Conservation (phyloP, 2,329 filamentous ascomycete genomes). For the Pseudocercospora vitis region DNA sequence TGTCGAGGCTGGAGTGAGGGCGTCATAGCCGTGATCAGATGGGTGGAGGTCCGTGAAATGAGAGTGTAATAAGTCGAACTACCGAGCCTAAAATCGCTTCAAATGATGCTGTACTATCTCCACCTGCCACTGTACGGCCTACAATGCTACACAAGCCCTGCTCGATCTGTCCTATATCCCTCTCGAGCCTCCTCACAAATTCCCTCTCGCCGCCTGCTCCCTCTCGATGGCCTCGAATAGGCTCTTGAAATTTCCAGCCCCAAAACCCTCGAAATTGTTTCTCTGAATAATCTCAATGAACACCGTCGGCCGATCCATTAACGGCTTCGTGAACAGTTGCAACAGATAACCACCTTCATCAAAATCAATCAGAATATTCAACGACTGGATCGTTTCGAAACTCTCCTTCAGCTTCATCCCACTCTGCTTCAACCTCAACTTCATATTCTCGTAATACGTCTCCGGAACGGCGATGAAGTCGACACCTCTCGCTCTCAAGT, state of each 20-base stretch:
- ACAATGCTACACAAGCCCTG: no score
- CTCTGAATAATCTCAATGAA: constrained; percentile 96
- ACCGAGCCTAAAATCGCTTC: no score
- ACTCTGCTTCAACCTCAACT: constrained; percentile 59
- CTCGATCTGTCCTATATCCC: background rate
- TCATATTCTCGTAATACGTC: constrained; percentile 83
- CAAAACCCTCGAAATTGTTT: constrained; percentile 86
- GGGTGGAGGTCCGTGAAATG: no score
- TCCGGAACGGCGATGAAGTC: constrained; percentile 88
- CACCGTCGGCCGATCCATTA: constrained; percentile 92
- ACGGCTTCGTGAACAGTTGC: constrained; percentile 64
- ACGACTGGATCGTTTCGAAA: constrained; percentile 69
- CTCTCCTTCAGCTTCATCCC: constrained; percentile 69
- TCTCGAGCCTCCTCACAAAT: constrained; percentile 51
- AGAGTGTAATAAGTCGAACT: no score
- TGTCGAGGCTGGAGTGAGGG: background rate
- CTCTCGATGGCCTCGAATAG: constrained; percentile 94
- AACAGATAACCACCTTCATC: constrained; percentile 85
- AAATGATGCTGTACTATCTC: no score
- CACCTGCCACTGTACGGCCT: no score
- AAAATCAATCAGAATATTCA: constrained; percentile 93
- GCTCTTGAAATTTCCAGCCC: constrained; percentile 93
- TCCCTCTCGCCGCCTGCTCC: constrained; percentile 83
- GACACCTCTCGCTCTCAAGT: constrained; percentile 80
- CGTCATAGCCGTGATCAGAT: background rate